Evolutionary conservation across 805 yeast species (phyloP), one percentile per base, ranked within the genome.

Genomic region (Saturnispora serradocipensis): DNA sequence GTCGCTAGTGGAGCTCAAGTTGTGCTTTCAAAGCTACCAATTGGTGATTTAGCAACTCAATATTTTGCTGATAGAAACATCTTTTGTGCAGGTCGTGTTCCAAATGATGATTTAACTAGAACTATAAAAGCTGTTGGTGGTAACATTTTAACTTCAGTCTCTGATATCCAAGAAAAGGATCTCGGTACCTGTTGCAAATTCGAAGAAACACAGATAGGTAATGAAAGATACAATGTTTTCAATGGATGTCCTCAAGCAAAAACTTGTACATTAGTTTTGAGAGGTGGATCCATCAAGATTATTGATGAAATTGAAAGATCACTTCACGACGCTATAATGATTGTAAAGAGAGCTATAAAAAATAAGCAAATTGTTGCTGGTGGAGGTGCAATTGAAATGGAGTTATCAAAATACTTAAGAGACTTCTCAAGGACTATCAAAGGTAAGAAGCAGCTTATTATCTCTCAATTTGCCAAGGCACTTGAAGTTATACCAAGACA

Each of bases 351-450:
- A 61, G 95, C 98, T 2, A 81, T 93, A 42, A 83, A 86, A 63
- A 90, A 90, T 66, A 85, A 82, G 63, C 72, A 80, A 28, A 82
- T 93, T 58, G 99, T 93, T 53, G 98, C 96, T 13, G 99, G 99
- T 56, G 99, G 99, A 58, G 99, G 99, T 57, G 99, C 99, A 35
- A 85, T 89, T 57, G 99, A 93, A 70, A 93, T 93, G 99, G 98
- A 93, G 66, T 64, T 93, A 40, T 89, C 97, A 38, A 88, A 81
- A 66, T 81, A 86, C 66, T 75, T 93, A 60, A 80, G 99, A 63
- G 96, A 88, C 60, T 79, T 83, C 63, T 82, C 97, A 24, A 83
- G 84, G 63, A 78, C 88, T 18, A 86, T 93, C 60, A 88, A 96
- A 22, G 99, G 99, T 40, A 91, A 93, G 69, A 97, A 91, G 70